Evolutionary conservation across 1,284 basidiomycete species (phyloP).

Genomic region (Cryptococcus depauperatus): DNA sequence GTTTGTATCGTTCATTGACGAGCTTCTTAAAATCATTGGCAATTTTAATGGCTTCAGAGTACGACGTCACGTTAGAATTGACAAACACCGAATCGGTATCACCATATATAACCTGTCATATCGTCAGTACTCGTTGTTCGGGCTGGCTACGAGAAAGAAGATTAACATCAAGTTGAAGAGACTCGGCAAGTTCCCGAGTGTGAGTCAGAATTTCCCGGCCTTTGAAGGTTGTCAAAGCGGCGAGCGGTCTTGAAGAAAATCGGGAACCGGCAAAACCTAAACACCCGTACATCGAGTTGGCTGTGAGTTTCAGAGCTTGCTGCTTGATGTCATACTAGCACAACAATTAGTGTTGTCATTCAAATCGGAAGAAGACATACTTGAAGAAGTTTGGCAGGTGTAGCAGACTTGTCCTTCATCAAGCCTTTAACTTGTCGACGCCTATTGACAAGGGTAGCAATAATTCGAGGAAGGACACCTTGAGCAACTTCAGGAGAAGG

Average conservation of each 20-base stretch:
- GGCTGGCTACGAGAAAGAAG: not conserved
- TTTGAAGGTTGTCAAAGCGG: conserved; percentile 94
- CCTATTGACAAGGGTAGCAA: conserved; percentile 84
- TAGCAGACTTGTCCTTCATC: conserved; percentile 82
- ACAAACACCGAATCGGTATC: conserved; percentile 99
- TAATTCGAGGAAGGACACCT: conserved; percentile 89
- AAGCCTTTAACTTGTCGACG: conserved; percentile 84
- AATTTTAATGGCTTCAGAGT: conserved; percentile 81
- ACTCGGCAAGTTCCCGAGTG: conserved; percentile 84
- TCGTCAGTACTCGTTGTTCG: not conserved
- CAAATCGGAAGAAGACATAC: conserved; percentile 46
- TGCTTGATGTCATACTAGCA: conserved; percentile 90
- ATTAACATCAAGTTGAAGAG: conserved; percentile 74
- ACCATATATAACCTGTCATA: conserved; percentile 82
- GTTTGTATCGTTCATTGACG: conserved; percentile 89
- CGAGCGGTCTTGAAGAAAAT: conserved; percentile 94
- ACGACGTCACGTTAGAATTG: conserved; percentile 86
- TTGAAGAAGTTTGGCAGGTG: conserved; percentile 73
- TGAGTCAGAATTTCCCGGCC: conserved; percentile 95
- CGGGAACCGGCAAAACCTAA: conserved; percentile 95
- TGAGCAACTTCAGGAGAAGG: conserved; percentile 65
- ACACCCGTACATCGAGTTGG: conserved; percentile 99
- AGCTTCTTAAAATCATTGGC: conserved; percentile 88
- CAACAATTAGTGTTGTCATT: not conserved
- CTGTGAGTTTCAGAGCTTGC: conserved; percentile 92